Conservation (phyloP, 2,329 filamentous ascomycete species). For the Penicillium psychrosexuale region DNA sequence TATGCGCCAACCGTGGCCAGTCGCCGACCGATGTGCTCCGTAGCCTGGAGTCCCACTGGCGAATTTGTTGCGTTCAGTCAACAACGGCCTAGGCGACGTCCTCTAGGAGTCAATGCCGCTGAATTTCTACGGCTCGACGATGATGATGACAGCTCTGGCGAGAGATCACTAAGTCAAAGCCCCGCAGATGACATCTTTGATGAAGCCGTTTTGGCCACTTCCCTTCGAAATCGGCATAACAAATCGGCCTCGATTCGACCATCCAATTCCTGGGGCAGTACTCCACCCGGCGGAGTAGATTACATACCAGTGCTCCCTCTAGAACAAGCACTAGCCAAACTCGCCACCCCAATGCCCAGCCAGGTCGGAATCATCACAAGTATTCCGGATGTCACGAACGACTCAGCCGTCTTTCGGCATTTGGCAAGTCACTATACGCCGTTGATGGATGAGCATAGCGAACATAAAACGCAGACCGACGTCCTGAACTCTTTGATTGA, state of each 20-base stretch:
- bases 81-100: conserved; percentile 46
- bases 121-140: conserved; percentile 42
- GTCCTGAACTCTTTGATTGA: conserved; percentile 37
- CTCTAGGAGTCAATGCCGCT: conserved; percentile 39
- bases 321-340: conserved; percentile 49
- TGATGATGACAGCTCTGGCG: conserved; percentile 46
- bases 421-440: conserved; percentile 45
- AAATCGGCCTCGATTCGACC: conserved; percentile 48
- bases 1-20: conserved; percentile 59
- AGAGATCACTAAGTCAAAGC: conserved; percentile 50
- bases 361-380: conserved; percentile 51
- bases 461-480: conserved; percentile 22
- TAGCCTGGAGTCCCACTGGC: conserved; percentile 57
- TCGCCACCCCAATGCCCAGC: conserved; percentile 39
- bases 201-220: conserved; percentile 53
- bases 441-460: conserved; percentile 32
- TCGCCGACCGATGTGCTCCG: conserved; percentile 54
- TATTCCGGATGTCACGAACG: conserved; percentile 47
- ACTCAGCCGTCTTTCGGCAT: conserved; percentile 42
- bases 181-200: conserved; percentile 58
- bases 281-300: conserved; percentile 50
- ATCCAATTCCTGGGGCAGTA: conserved; percentile 53
- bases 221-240: conserved; percentile 47
- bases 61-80: conserved; percentile 56
- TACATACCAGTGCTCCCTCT: conserved; percentile 50